These are phyloP conservation scores for Pleurotus djamor DNA, from an alignment of 768 basidiomycete species.

Conservation along the genomic window DNA sequence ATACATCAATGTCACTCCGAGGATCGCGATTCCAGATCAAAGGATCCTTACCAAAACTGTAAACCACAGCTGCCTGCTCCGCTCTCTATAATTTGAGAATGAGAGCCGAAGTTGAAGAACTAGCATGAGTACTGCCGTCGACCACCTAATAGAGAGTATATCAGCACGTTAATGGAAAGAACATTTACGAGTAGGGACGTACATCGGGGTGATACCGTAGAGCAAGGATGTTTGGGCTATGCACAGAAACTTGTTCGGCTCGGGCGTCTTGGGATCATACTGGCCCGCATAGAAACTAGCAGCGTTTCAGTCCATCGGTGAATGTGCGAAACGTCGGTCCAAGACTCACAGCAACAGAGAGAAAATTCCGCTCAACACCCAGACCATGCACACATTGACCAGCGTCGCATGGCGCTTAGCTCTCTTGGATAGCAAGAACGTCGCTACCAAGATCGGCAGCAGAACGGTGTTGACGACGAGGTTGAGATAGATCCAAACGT, in stretches of 20 bases:
- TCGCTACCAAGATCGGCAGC: slow-evolving; percentile 39
- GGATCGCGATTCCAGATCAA: neutral
- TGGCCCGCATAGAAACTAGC: slow-evolving; percentile 38
- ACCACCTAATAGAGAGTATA: slow-evolving; percentile 23
- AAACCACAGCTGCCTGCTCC: slow-evolving; percentile 13
- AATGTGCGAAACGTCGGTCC: neutral
- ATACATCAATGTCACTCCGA: neutral
- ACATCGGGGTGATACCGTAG: slow-evolving; percentile 38
- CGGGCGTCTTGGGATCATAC: slow-evolving; percentile 19
- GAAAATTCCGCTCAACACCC: slow-evolving; percentile 43
- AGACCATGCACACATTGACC: slow-evolving; percentile 44
- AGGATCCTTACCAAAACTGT: slow-evolving; percentile 19
- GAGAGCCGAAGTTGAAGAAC: slow-evolving; percentile 26
- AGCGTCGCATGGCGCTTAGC: slow-evolving; percentile 39
- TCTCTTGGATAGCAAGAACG: slow-evolving; percentile 37
- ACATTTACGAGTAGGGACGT: slow-evolving; percentile 7
- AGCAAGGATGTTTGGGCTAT: slow-evolving; percentile 41
- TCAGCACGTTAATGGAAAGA: neutral
- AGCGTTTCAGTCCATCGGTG: neutral
- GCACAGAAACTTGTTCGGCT: slow-evolving; percentile 36
- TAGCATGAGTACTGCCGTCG: slow-evolving; percentile 32
- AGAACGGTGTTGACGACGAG: slow-evolving; percentile 43
- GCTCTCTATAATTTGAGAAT: slow-evolving; percentile 13
- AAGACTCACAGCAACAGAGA: slow-evolving; percentile 38
- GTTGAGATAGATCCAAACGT: slow-evolving; percentile 42